Percentiles rank a stretch among this genome's conserved stretches.
Evolutionary conservation across 2,329 filamentous ascomycete species (phyloP).

Genomic region (Blastomyces silverae): DNA sequence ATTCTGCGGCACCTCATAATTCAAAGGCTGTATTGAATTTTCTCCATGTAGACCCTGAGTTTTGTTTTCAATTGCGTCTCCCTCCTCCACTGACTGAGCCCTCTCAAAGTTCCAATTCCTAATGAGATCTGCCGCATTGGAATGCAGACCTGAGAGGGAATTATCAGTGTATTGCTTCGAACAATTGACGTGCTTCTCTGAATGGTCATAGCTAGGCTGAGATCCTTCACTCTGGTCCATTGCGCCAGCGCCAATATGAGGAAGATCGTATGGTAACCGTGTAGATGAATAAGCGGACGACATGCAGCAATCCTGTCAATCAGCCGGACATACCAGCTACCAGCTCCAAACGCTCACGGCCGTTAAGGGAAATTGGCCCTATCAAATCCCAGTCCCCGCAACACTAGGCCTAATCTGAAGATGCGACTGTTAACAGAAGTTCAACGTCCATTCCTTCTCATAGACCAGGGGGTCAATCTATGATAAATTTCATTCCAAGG

Average conservation of each 20-base stretch:
- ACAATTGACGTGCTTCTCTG: neutral
- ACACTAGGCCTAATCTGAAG: neutral
- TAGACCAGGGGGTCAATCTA: neutral
- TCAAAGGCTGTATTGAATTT: neutral
- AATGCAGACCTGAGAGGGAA: neutral
- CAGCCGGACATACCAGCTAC: neutral
- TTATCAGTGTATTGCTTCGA: neutral
- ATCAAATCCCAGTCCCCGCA: neutral
- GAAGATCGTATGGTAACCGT: neutral
- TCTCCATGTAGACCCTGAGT: neutral
- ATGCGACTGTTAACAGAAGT: too few species aligned
- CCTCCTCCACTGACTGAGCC: neutral
- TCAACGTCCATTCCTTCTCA: neutral
- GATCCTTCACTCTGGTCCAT: constrained; percentile 1
- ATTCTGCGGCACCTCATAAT: constrained; percentile 5
- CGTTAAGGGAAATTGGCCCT: neutral
- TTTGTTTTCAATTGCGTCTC: neutral
- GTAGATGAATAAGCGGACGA: neutral
- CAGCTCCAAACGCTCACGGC: neutral
- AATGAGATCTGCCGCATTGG: neutral
- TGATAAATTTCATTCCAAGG: neutral
- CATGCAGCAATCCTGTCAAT: neutral
- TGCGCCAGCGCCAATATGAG: neutral
- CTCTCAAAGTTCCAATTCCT: neutral
- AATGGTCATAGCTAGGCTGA: neutral